Base-by-base conservation (phyloP, 129 eudicot species). In the Escallonia rubra region DNA sequence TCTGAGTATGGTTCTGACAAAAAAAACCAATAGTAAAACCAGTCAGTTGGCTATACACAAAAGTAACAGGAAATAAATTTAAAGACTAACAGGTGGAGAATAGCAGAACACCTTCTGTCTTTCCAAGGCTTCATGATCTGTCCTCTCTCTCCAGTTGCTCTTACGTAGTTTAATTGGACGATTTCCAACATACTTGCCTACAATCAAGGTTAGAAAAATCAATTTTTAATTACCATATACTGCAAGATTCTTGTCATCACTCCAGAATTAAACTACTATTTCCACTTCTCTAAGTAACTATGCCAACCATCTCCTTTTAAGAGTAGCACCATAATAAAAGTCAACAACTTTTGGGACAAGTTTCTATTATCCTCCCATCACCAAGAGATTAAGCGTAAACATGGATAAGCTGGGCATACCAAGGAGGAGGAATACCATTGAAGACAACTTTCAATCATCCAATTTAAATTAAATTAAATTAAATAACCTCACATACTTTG, bases 81-180 rank as follows among this genome's bases (percentile, higher is more conserved):
- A 8, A 67, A 8, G 55, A 43, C 16, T 23, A 9, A 6, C 40
- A 38, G 6, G 41, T 40, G 14, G 6, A 41, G 44, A 43, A 48
- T 2, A 61, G 11, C 42, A 11, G 10, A 50, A 57, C 65, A 89
- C 99, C 95, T 86, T 93, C 51, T 89, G 99, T 70, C 88, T 86
- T 73, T 72, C 88, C 67, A 93, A 59, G 8, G 99, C 99, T 77
- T 89, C 95, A 9, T 68, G 48, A 66, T 93, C 99, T 41, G 87
- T 93, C 75, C 99, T 86, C 72, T 93, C 99, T 62, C 77, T 93
- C 99, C 99, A 93, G 61, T 88, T 93, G 90, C 99, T 93, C 80
- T 89, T 93, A 15, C 92, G 90, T 51, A 93, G 85, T 79, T 93
- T 89, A 69, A 93, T 87, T 4, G 98, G 98, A 16, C 98, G 90